A percentile compares a stretch with the other conserved stretches of the same genome.
phyloP scores from a whole-genome alignment of 179 eudicot genomes.

The Gypsophila paniculata region DNA sequence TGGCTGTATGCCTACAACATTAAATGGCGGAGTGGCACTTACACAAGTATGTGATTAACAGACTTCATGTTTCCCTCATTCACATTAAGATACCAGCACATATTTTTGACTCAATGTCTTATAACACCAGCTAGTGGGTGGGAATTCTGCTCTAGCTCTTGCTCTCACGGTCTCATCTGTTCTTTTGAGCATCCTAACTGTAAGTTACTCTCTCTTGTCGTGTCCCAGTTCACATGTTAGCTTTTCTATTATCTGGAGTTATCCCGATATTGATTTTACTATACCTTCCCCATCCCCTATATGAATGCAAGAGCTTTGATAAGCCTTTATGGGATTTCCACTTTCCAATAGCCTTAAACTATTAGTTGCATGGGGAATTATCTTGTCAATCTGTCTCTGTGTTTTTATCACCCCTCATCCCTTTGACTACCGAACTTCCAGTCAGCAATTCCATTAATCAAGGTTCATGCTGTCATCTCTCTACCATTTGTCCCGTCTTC shows the following conservation, averaged over 20 bases:
- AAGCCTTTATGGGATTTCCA: too few species aligned
- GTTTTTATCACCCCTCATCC: too few species aligned
- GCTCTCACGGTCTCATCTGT: constrained; percentile 39
- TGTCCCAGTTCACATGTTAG: neutral
- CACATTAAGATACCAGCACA: neutral
- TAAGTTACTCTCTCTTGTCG: constrained; percentile 21
- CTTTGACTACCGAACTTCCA: too few species aligned
- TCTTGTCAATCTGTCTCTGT: too few species aligned
- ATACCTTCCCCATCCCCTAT: neutral
- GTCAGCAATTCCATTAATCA: too few species aligned
- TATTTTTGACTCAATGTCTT: constrained; percentile 13
- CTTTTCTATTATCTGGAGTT: neutral
- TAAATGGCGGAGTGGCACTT: constrained; percentile 45
- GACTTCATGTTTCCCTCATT: constrained; percentile 5
- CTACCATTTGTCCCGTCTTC: too few species aligned
- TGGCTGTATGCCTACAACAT: constrained; percentile 45
- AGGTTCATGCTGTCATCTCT: too few species aligned
- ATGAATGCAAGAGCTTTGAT: too few species aligned
- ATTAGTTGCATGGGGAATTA: too few species aligned
- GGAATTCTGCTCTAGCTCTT: constrained; percentile 46
- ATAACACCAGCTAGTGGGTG: constrained; percentile 40
- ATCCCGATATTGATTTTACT: neutral
- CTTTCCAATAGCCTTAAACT: too few species aligned
- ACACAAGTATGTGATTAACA: constrained; percentile 35
- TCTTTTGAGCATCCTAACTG: constrained; percentile 39